These are phyloP conservation scores for Daldinia vernicosa DNA, from an alignment of 495 filamentous ascomycete genomes.

Conservation along the genomic window DNA sequence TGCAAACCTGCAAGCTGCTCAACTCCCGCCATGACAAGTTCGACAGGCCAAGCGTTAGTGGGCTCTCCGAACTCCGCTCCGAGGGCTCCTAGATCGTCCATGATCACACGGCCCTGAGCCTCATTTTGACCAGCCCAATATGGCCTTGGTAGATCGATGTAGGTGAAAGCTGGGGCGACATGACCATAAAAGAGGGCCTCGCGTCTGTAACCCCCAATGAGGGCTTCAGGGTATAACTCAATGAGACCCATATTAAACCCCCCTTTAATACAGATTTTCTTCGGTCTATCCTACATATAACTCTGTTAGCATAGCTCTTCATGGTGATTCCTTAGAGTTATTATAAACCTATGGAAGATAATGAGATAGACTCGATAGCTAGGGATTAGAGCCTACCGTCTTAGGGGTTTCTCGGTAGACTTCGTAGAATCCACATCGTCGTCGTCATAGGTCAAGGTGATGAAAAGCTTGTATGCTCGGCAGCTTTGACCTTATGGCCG, in stretches of 20 bases:
- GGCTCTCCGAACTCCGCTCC: conserved; percentile 30
- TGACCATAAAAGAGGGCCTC: conserved; percentile 42
- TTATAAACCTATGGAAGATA: neutral
- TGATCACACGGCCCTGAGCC: conserved; percentile 39
- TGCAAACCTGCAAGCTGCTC: conserved; percentile 44
- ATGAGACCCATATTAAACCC: conserved; percentile 41
- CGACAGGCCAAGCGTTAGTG: conserved; percentile 31
- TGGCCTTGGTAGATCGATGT: conserved; percentile 35
- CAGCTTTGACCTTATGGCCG: conserved; percentile 37
- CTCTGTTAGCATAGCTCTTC: neutral
- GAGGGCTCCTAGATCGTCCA: conserved; percentile 30
- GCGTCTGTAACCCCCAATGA: conserved; percentile 24
- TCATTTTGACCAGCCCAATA: conserved; percentile 35
- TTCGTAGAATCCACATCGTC: neutral
- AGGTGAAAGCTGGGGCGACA: conserved; percentile 29
- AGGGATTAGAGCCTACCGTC: neutral
- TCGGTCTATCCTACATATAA: conserved; percentile 6
- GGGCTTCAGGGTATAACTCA: conserved; percentile 21
- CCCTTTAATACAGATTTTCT: conserved; percentile 43
- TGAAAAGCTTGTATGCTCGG: conserved; percentile 41
- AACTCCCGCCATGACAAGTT: conserved; percentile 36
- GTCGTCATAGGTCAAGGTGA: conserved; percentile 41
- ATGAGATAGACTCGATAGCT: neutral
- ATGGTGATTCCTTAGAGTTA: neutral
- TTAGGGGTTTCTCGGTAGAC: neutral